Percentiles rank a stretch among this genome's conserved stretches.
These are phyloP conservation scores for Tetrapisispora phaffii DNA, from an alignment of 805 yeast species.

Conservation along the genomic window DNA sequence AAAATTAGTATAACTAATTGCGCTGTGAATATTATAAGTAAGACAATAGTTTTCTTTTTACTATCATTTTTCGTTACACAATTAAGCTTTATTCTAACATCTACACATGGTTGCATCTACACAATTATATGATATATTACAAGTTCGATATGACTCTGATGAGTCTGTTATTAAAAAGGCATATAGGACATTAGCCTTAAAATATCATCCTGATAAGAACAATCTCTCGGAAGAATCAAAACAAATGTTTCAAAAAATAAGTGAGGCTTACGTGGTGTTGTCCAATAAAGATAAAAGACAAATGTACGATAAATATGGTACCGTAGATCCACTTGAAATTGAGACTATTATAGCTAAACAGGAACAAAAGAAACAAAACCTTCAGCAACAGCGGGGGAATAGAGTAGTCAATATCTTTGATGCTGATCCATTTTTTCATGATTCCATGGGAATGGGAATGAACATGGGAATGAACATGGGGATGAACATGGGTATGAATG, in stretches of 20 bases:
- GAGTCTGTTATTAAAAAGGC: conserved; percentile 45
- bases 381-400: conserved; percentile 8
- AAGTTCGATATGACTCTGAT: conserved; percentile 38
- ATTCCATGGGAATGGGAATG: conserved; percentile 2
- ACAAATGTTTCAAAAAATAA: conserved; percentile 48
- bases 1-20: no score
- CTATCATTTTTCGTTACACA: no score
- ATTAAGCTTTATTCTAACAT: background rate
- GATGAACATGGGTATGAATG: background rate
- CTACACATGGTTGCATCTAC: background rate
- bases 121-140: conserved; percentile 45
- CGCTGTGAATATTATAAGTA: no score
- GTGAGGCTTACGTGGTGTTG: conserved; percentile 58
- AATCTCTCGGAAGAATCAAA: conserved; percentile 41
- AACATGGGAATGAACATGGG: conserved; percentile 4
- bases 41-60: no score
- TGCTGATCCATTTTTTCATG: background rate
- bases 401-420: conserved; percentile 1
- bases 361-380: background rate
- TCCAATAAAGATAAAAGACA: conserved; percentile 37
- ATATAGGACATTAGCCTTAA: conserved; percentile 41
- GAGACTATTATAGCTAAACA: conserved; percentile 11
- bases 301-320: conserved; percentile 46
- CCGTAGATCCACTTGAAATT: conserved; percentile 9
- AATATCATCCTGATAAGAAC: conserved; percentile 60